phyloP scores from a whole-genome alignment of 1,284 basidiomycete species.

The Mycocalia duriaeana region DNA sequence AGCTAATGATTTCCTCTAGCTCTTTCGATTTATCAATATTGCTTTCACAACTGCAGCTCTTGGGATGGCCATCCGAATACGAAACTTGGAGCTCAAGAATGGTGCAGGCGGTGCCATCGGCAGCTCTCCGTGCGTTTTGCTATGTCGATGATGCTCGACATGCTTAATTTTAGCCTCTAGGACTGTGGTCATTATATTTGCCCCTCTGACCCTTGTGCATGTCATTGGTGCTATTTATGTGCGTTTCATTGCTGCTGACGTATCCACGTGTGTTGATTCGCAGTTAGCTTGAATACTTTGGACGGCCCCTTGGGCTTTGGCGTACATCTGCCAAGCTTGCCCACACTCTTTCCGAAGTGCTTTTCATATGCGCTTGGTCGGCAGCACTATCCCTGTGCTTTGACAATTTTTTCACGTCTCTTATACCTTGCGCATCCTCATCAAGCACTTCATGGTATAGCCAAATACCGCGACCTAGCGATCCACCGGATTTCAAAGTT shows the following conservation, averaged over 20 bases:
- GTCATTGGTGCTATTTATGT: conserved; percentile 83
- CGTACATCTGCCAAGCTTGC: conserved; percentile 76
- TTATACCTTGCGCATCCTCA: conserved; percentile 66
- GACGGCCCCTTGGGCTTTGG: conserved; percentile 87
- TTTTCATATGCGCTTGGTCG: conserved; percentile 90
- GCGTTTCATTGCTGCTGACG: conserved; percentile 22
- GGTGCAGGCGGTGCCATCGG: conserved; percentile 69
- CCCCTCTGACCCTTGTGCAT: conserved; percentile 80
- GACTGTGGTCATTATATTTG: conserved; percentile 82
- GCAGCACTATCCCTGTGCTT: conserved; percentile 84
- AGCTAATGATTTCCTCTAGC: conserved; percentile 35
- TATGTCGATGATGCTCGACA: conserved; percentile 7
- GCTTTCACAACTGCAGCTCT: conserved; percentile 77
- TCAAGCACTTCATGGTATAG: conserved; percentile 69
- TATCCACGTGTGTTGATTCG: conserved; percentile 3
- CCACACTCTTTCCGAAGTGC: conserved; percentile 76
- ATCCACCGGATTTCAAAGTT: conserved; percentile 40
- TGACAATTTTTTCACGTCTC: conserved; percentile 88
- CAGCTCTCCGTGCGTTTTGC: conserved; percentile 63
- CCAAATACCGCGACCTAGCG: conserved; percentile 42
- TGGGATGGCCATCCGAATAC: conserved; percentile 75
- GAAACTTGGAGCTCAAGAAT: conserved; percentile 48
- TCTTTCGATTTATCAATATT: conserved; percentile 84
- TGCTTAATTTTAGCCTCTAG: conserved; percentile 32
- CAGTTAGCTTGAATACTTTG: conserved; percentile 81